Evolutionary conservation across 129 eudicot species (phyloP).

Genomic region (Scalesia atractyloides): DNA sequence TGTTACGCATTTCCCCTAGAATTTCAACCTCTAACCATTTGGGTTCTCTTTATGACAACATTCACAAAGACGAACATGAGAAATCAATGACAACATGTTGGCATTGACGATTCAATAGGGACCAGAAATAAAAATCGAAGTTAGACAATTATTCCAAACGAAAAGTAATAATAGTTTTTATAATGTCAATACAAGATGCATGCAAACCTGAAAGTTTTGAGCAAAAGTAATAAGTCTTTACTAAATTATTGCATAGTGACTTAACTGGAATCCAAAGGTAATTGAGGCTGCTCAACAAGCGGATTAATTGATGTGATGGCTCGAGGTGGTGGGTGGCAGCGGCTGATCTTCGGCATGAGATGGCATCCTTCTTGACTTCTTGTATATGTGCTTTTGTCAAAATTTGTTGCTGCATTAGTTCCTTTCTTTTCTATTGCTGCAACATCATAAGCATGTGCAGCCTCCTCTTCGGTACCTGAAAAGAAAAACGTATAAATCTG

Average conservation of each 20-base stretch:
- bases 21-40: too few relatives aligned
- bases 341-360: slow-evolving; percentile 41
- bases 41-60: too few relatives aligned
- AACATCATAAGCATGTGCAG: slow-evolving; percentile 75
- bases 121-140: too few relatives aligned
- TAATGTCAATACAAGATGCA: slow-evolving; percentile 5
- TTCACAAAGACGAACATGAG: too few relatives aligned
- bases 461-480: slow-evolving; percentile 74
- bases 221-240: slow-evolving; percentile 30
- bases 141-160: too few relatives aligned
- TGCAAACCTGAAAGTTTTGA: neutral
- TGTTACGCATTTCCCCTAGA: too few relatives aligned
- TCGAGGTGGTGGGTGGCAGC: slow-evolving; percentile 14
- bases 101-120: too few relatives aligned
- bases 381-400: slow-evolving; percentile 59
- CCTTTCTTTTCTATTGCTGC: slow-evolving; percentile 71
- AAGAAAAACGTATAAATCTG: too few relatives aligned
- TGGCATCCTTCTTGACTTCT: too few relatives aligned
- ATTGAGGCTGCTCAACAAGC: too few relatives aligned
- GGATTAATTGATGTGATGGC: slow-evolving; percentile 23
- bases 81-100: too few relatives aligned
- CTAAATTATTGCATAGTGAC: slow-evolving; percentile 38
- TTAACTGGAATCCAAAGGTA: slow-evolving; percentile 31
- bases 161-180: neutral
- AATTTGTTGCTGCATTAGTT: slow-evolving; percentile 66